phyloP scores from a whole-genome alignment of 139 green algal species.

The Asterochloris sp. region DNA sequence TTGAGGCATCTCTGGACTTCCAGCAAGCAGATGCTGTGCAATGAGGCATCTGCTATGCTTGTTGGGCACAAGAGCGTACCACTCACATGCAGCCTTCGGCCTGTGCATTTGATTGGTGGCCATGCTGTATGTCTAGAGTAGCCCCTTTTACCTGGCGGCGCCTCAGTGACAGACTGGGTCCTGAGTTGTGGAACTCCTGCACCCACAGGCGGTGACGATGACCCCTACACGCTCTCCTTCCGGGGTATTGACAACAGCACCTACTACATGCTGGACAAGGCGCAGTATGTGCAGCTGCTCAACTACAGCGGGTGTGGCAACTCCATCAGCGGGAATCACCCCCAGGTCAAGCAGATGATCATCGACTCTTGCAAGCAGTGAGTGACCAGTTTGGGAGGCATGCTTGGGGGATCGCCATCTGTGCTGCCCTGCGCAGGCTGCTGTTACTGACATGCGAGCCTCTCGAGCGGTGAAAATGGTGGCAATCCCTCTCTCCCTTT shows the following conservation, averaged over 20 bases:
- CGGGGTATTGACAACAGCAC: slow-evolving; percentile 75
- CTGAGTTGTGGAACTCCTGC: background rate
- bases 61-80: too few species aligned
- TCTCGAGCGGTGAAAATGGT: too few species aligned
- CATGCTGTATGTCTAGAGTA: background rate
- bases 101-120: background rate
- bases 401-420: too few species aligned
- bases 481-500: too few species aligned
- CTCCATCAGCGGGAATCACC: slow-evolving; percentile 87
- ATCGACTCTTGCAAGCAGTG: slow-evolving; percentile 53
- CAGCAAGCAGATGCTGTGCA: too few species aligned
- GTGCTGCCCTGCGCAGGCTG: too few species aligned
- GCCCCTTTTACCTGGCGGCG: too few species aligned
- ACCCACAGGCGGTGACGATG: slow-evolving; percentile 57
- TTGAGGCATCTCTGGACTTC: too few species aligned
- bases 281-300: slow-evolving; percentile 62
- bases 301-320: slow-evolving; percentile 92
- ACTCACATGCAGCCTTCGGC: background rate
- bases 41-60: too few species aligned
- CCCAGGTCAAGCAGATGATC: slow-evolving; percentile 69
- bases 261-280: slow-evolving; percentile 81
- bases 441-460: too few species aligned
- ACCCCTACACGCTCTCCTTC: slow-evolving; percentile 71
- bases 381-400: too few species aligned
- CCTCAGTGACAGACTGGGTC: background rate